phyloP scores from a whole-genome alignment of 257 asterid genomes.

The Nicotiana benthamiana region DNA sequence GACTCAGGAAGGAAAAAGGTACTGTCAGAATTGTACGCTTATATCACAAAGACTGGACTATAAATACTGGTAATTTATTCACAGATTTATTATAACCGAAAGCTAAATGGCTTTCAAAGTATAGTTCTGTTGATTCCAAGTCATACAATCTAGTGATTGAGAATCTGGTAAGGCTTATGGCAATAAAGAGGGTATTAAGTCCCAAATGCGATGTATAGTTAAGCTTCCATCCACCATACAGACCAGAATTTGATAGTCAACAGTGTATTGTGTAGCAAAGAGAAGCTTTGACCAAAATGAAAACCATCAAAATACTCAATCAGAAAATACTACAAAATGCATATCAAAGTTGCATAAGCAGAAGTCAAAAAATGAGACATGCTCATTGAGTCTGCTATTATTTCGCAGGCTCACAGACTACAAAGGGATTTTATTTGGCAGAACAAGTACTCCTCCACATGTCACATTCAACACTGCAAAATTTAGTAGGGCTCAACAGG shows the following conservation, averaged over 20 bases:
- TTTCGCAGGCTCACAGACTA: not conserved
- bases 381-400: not conserved
- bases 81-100: too few species aligned
- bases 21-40: too few species aligned
- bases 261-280: too few species aligned
- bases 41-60: too few species aligned
- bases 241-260: not conserved
- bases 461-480: not conserved
- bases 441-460: conserved; percentile 12
- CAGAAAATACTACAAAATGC: not conserved
- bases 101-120: too few species aligned
- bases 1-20: too few species aligned
- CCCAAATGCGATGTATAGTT: too few species aligned
- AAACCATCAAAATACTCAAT: not conserved
- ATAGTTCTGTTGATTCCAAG: too few species aligned
- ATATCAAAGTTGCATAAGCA: not conserved
- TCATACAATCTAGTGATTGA: too few species aligned
- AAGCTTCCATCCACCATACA: not conserved
- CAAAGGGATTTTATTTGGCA: conserved; percentile 4
- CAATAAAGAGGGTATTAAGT: too few species aligned
- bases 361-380: not conserved
- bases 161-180: too few species aligned
- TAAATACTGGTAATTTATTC: too few species aligned
- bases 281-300: not conserved
- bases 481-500: conserved; percentile 79